Evolutionary conservation across 805 yeast species (phyloP), one percentile per base, ranked within the genome.

Genomic region (Wickerhamiella galacta): DNA sequence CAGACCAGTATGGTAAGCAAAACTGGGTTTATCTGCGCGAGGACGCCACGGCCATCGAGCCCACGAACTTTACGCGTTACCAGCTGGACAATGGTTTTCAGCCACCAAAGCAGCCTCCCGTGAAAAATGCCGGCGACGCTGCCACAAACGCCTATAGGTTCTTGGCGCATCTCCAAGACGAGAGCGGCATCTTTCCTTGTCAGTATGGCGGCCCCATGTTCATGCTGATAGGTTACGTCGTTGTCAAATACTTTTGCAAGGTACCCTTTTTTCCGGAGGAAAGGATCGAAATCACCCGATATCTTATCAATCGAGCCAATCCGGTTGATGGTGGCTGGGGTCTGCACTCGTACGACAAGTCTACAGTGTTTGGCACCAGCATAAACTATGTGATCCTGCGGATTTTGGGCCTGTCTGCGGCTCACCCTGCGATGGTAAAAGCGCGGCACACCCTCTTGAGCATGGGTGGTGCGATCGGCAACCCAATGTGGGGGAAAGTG

Each of bases 321-420:
- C 95, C 95, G 0, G 94, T 85, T 1, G 98, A 90, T 54, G 99
- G 99, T n/a, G 99, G 98, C 2, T 90, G 99, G 99, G 99, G 99
- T 0, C 61, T 90, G 24, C 95, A 90, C 52, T 70, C 83, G 4
- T 73, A 71, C 32, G 99, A 90, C 51, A 90, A 87, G 52, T 74
- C 90, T 6, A 90, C 99, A 0, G 90, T 90, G 43, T 85, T 85
- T 52, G 98, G 99, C 4, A 90, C 99, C 2, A 63, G 80, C 0
- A 66, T 90, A 44, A 85, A 83, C 54, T 90, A 90, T 53, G 75
- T 87, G 6, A 58, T 61, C n/a, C 60, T 90, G 39, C 64, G 99
- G 40, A 54, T 90, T 10, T 56, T 87, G 31, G 98, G 99, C 0
- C 49, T 90, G 44, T 56, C 69, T 1, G 60, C 69, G 2, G 70